These are phyloP conservation scores for Tephrocybe sp. DNA, from an alignment of 768 basidiomycete species.

Conservation along the genomic window DNA sequence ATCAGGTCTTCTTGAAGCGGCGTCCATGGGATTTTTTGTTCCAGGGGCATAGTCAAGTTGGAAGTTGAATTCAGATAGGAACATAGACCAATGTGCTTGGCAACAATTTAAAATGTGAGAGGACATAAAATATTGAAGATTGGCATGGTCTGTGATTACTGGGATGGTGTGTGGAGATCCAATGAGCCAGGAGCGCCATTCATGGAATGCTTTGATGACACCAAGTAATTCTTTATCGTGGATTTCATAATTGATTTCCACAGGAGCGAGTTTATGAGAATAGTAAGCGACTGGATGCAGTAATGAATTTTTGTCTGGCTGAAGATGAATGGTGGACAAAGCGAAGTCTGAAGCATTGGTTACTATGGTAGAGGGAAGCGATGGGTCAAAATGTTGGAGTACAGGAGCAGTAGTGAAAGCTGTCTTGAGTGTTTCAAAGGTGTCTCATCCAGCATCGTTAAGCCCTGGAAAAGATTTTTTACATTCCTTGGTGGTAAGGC, in stretches of 20 bases:
- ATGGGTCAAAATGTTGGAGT: conserved; percentile 29
- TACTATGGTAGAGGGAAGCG: not conserved
- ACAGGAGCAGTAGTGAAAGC: conserved; percentile 29
- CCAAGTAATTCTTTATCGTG: conserved; percentile 54
- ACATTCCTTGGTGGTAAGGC: conserved; percentile 17
- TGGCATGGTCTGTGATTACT: conserved; percentile 33
- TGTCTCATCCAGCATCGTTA: not conserved
- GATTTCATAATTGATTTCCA: conserved; percentile 46
- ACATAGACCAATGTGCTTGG: conserved; percentile 47
- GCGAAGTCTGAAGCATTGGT: conserved; percentile 7
- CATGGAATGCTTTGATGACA: conserved; percentile 34
- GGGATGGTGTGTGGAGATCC: conserved; percentile 24
- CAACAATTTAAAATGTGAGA: conserved; percentile 38
- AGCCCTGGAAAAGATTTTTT: not conserved
- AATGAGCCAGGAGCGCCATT: conserved; percentile 31
- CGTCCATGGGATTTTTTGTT: conserved; percentile 26
- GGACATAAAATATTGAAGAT: conserved; percentile 44
- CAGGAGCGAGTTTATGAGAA: conserved; percentile 26
- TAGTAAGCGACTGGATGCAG: conserved; percentile 30
- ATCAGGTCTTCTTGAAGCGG: conserved; percentile 29
- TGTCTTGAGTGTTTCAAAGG: conserved; percentile 27
- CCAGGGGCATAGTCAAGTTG: conserved; percentile 29
- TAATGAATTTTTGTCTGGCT: conserved; percentile 19
- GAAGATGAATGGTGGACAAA: conserved; percentile 28
- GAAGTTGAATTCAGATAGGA: conserved; percentile 38